Percentiles rank a stretch among this genome's conserved stretches.
phyloP scores from a whole-genome alignment of 2,329 filamentous ascomycete species.

The Amauroascus niger region DNA sequence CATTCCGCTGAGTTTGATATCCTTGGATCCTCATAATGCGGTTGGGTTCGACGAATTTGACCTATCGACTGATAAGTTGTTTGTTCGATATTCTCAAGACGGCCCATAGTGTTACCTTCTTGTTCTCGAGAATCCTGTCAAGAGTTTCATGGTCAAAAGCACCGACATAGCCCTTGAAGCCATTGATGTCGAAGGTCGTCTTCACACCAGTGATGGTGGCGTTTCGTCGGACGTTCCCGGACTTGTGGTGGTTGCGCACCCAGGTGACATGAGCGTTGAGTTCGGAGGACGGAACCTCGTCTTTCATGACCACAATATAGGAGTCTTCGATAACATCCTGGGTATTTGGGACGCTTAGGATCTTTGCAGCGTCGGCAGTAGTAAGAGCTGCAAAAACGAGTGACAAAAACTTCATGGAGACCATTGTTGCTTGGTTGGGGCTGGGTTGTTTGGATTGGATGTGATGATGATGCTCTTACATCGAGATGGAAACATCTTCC shows the following conservation, averaged over 20 bases:
- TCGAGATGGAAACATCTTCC: not conserved
- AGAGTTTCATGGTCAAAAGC: constrained; percentile 15
- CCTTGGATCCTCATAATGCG: constrained; percentile 7
- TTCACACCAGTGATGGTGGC: constrained; percentile 8
- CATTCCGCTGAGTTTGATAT: constrained; percentile 18
- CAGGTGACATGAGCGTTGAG: constrained; percentile 14
- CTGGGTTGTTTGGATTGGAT: not conserved
- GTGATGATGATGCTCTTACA: not conserved
- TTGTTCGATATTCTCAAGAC: not conserved
- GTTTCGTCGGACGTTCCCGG: constrained; percentile 2
- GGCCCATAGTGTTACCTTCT: constrained; percentile 2
- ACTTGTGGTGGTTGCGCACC: constrained; percentile 10
- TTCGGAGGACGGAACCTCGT: constrained; percentile 12
- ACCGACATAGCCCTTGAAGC: constrained; percentile 14
- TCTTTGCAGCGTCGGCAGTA: constrained; percentile 12
- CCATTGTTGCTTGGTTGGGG: constrained; percentile 7
- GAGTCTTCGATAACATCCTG: constrained; percentile 14
- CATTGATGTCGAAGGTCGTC: constrained; percentile 11
- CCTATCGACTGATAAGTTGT: constrained; percentile 10
- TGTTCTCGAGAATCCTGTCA: constrained; percentile 11
- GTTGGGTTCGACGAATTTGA: constrained; percentile 17
- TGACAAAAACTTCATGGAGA: constrained; percentile 15
- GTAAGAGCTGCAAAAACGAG: constrained; percentile 11
- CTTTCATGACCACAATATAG: constrained; percentile 18
- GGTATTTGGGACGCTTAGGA: constrained; percentile 9